phyloP scores from a whole-genome alignment of 2,329 filamentous ascomycete genomes.

The Albophoma yamanashiensis region DNA sequence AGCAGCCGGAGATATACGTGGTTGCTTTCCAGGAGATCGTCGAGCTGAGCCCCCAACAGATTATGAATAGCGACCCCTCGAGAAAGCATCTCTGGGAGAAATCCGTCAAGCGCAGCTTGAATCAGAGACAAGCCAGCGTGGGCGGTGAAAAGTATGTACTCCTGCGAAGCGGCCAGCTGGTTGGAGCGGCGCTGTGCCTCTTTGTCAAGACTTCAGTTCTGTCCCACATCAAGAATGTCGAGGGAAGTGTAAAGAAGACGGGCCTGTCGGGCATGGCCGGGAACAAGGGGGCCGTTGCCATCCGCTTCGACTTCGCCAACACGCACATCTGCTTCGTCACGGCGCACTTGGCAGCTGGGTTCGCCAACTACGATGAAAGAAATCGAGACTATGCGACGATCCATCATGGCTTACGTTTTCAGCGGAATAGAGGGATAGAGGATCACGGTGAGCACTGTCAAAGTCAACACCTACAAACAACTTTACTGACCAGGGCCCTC shows the following conservation, averaged over 20 bases:
- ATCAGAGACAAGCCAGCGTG: constrained; percentile 52
- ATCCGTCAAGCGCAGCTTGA: constrained; percentile 68
- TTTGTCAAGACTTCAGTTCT: constrained; percentile 76
- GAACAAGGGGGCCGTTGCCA: constrained; percentile 95
- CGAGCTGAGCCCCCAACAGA: constrained; percentile 93
- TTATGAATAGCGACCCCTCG: constrained; percentile 94
- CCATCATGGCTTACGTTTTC: constrained; percentile 76
- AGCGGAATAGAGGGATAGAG: constrained; percentile 81
- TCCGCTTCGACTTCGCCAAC: constrained; percentile 87
- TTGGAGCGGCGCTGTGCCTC: constrained; percentile 84
- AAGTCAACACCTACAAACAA: not conserved
- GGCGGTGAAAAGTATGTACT: constrained; percentile 76
- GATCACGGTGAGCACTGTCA: constrained; percentile 55
- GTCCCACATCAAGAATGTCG: constrained; percentile 85
- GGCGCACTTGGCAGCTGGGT: constrained; percentile 90
- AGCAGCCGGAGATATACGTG: constrained; percentile 74
- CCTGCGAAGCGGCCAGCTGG: constrained; percentile 83
- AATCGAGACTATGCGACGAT: constrained; percentile 92
- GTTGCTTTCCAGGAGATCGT: constrained; percentile 98
- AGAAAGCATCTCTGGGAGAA: constrained; percentile 79
- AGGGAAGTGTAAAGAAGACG: constrained; percentile 87
- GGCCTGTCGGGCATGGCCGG: constrained; percentile 95
- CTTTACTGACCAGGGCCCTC: not conserved
- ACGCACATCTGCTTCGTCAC: constrained; percentile 93
- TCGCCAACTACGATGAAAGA: constrained; percentile 91